Evolutionary conservation across 2,329 filamentous ascomycete species (phyloP).

Genomic region (Aspergillus ochraceoroseus): DNA sequence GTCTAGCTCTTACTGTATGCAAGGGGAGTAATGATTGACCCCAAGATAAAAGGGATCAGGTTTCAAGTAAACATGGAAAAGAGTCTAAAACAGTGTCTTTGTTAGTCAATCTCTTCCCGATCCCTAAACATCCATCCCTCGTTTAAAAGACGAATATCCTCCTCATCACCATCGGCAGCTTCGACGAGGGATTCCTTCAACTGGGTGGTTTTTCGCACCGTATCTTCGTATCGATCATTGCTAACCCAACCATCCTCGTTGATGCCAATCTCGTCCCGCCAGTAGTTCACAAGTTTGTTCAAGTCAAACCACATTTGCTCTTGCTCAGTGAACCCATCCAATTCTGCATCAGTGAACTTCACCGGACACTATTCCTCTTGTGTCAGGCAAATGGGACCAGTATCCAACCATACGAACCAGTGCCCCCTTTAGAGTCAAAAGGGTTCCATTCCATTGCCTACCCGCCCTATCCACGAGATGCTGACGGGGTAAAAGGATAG

Average conservation of each 20-base stretch:
- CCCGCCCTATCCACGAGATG: slow-evolving; percentile 23
- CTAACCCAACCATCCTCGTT: slow-evolving; percentile 21
- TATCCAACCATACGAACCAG: slow-evolving; percentile 19
- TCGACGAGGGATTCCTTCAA: no score
- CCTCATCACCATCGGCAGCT: no score
- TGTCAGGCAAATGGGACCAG: slow-evolving; percentile 12
- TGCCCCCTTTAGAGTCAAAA: slow-evolving; percentile 21
- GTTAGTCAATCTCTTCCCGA: no score
- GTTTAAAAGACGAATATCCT: no score
- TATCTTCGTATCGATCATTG: slow-evolving; percentile 9
- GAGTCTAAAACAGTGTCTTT: no score
- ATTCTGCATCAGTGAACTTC: slow-evolving; percentile 16
- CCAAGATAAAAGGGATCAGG: no score
- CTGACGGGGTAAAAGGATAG: slow-evolving; percentile 9
- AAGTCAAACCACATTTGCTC: slow-evolving; percentile 22
- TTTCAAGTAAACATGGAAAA: no score
- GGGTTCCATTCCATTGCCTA: slow-evolving; percentile 24
- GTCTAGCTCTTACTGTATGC: no score
- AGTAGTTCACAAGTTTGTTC: slow-evolving; percentile 21
- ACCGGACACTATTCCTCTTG: slow-evolving; percentile 19
- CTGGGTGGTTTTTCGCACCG: slow-evolving; percentile 10
- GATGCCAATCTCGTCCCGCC: slow-evolving; percentile 18
- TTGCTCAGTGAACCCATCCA: slow-evolving; percentile 14
- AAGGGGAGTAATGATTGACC: no score
- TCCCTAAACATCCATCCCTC: no score